Evolutionary conservation across 2,329 filamentous ascomycete genomes (phyloP).

Genomic region (Chaetomiaceae sp.): DNA sequence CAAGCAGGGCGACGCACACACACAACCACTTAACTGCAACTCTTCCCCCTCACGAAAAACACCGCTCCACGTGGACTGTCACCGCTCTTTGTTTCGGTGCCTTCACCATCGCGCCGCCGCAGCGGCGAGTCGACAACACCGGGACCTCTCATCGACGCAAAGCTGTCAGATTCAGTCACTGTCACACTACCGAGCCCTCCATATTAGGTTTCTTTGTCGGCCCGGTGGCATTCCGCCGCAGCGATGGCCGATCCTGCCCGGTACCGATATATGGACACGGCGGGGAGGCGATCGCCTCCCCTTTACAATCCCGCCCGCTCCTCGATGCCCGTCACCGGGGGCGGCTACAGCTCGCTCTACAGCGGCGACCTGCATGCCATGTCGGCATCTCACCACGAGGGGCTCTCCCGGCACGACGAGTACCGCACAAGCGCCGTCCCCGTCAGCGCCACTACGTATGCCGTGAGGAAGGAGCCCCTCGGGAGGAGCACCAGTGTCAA

Average conservation of each 20-base stretch:
- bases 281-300: conserved; percentile 25
- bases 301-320: conserved; percentile 48
- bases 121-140: not conserved
- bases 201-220: not conserved
- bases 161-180: not conserved
- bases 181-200: not conserved
- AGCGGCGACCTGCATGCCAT: conserved; percentile 52
- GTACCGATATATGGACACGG: conserved; percentile 21
- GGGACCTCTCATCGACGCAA: not conserved
- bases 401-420: conserved; percentile 29
- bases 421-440: conserved; percentile 33
- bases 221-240: conserved; percentile 5
- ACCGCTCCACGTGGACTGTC: conserved; percentile 10
- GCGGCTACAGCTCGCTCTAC: conserved; percentile 48
- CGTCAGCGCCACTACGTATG: conserved; percentile 53
- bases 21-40: conserved; percentile 10
- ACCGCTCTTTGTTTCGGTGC: conserved; percentile 12
- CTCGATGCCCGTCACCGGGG: conserved; percentile 47
- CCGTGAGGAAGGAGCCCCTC: conserved; percentile 50
- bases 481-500: conserved; percentile 45
- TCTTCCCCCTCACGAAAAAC: conserved; percentile 12
- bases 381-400: conserved; percentile 38
- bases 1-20: conserved; percentile 4
- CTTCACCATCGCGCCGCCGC: not conserved
- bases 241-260: conserved; percentile 25